Evolutionary conservation across 306 rosid species (phyloP), one percentile per base, ranked within the genome.

Genomic region (Cucurbita ficifolia): DNA sequence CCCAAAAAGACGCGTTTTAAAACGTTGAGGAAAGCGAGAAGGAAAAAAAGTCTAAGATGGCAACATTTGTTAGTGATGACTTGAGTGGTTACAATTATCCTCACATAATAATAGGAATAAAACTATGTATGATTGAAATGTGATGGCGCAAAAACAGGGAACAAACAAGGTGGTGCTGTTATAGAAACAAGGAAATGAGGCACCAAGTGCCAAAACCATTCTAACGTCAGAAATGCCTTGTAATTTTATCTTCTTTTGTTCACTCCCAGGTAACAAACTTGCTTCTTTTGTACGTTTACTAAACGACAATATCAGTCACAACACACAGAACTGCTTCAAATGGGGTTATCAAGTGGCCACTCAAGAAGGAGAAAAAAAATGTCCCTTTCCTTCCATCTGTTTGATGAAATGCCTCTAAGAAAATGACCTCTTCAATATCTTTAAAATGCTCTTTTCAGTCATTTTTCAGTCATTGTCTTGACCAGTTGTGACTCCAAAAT

Each of bases 341-440:
- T 63, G 17, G 70, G 49, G 33, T n/a, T n/a, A 63, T 24, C 9
- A 35, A 14, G 11, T 4, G 48, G 69, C 48, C 46, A 61, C 48
- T 38, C 8, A 12, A 56, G n/a, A 11, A 56, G 48, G 5, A 39
- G 5, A 39, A 39, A 39, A 39, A 2, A 11, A 1, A 48, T 71
- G 75, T 53, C 48, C 61, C 49, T 10, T 59, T 10, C 49, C 48
- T 54, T 52, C 64, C 18, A 72, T 38, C 64, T 72, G 76, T 72
- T 53, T 19, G 76, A 72, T 53, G 63, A 72, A 72, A 72, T 72
- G 76, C 38, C 33, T 33, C 11, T 67, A 38, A 67, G 54, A 67
- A 45, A 67, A 16, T 67, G 72, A 67, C 39, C 3, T 65, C 36
- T 19, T 42, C n/a, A 18, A 19, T n/a, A 1, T 45, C 17, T 40